Evolutionary conservation across 2,329 filamentous ascomycete species (phyloP), one percentile per base, ranked within the genome.

Genomic region (Cladobotryum protrusum): DNA sequence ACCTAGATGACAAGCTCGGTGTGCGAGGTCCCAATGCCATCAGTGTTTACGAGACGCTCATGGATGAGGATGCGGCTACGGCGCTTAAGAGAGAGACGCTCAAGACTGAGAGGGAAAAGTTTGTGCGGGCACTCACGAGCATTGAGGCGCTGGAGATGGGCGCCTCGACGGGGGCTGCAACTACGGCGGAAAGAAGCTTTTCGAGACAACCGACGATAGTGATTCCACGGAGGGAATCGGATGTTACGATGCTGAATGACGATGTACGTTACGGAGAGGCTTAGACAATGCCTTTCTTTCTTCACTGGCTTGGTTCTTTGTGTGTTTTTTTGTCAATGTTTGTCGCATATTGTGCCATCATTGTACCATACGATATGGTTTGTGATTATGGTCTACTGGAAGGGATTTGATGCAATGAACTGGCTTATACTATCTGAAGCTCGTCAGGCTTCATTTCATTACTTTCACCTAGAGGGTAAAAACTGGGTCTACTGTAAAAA

Each of bases 241-340:
- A 52, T 35, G 50, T 35, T 9, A 52, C 50, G 18, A 52, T 52
- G 46, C 42, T 36, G 50, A 49, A 46, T 46, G 43, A 39, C 6
- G 18, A 17, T 19, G 37, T 12, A 5, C 15, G 18, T 5, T 40
- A 12, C 7, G 24, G 24, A 29, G 37, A 40, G 37, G 37, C 37
- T 19, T 40, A 40, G 35, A 37, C 35, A 5, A 17, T 17, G 80
- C 83, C 43, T 87, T 8, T n/a, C 35, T 63, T 87, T 88, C 59
- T 84, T 87, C 57, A 85, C 82, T 36, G 77, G 82, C 24, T 76
- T 82, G 17, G 13, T 37, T n/a, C 3, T 37, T 37, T 37, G 11
- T 29, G 13, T 37, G 3, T n/a, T 37, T 17, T 37, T 37, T 12
- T 17, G 14, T 11, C 33, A 35, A 35, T 35, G 33, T 37, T 37